phyloP scores from a whole-genome alignment of 2,329 filamentous ascomycete species.

The Scytalidium sp. region DNA sequence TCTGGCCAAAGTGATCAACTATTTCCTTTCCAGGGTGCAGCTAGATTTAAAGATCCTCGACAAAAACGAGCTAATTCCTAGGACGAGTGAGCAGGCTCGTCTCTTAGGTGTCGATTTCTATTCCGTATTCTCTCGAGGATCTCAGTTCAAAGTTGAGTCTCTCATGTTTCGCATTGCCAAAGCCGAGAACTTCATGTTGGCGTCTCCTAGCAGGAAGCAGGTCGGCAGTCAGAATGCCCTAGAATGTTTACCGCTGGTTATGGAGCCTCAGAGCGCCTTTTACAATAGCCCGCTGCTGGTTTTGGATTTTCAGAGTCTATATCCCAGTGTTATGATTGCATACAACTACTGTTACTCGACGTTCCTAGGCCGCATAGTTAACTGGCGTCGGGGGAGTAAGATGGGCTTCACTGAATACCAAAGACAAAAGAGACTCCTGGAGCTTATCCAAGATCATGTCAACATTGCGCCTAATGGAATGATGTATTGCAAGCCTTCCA shows the following conservation, averaged over 20 bases:
- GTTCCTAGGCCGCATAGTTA: conserved; percentile 79
- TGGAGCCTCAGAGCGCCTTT: conserved; percentile 95
- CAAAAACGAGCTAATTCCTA: conserved; percentile 79
- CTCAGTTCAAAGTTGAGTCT: conserved; percentile 97
- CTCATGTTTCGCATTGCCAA: conserved; percentile 99
- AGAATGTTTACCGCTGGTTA: conserved; percentile 90
- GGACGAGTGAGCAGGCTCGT: conserved; percentile 92
- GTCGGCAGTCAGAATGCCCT: conserved; percentile 92
- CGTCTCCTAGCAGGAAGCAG: conserved; percentile 88
- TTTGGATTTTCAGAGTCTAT: conserved; percentile 92
- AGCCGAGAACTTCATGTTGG: conserved; percentile 86
- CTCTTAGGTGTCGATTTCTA: conserved; percentile 95
- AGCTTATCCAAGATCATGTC: conserved; percentile 77
- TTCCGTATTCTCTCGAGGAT: conserved; percentile 90
- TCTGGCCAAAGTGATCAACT: conserved; percentile 70
- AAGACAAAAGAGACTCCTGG: conserved; percentile 70
- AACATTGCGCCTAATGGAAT: conserved; percentile 96
- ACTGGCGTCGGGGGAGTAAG: conserved; percentile 89
- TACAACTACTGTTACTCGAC: conserved; percentile 99
- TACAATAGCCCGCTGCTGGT: conserved; percentile 89
- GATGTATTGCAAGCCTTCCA: conserved; percentile 84
- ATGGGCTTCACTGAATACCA: conserved; percentile 92
- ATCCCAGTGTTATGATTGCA: conserved; percentile 97
- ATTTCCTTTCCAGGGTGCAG: conserved; percentile 73
- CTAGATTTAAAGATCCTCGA: conserved; percentile 90